Percentiles rank a stretch among this genome's conserved stretches.
Evolutionary conservation across 306 rosid genomes (phyloP).

Genomic region (Vigna nakashimae): DNA sequence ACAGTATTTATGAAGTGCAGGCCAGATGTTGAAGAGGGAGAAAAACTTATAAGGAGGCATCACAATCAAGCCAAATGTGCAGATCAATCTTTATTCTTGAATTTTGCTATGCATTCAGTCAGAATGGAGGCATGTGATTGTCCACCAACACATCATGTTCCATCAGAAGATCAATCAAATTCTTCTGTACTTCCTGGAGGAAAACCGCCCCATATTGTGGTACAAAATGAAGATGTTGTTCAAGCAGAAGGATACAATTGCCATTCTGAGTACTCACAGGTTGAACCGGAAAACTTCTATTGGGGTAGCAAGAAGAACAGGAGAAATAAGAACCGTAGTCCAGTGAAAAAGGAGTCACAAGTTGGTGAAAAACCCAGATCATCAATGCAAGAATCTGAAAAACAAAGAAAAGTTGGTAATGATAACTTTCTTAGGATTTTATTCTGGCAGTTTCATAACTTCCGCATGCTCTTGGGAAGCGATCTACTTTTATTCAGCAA

Average conservation of each 20-base stretch:
- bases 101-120: slow-evolving; percentile 98
- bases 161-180: slow-evolving; percentile 65
- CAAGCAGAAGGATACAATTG: slow-evolving; percentile 61
- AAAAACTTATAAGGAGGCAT: slow-evolving; percentile 86
- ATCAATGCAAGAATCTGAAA: slow-evolving; percentile 83
- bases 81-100: slow-evolving; percentile 85
- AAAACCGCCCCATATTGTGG: slow-evolving; percentile 64
- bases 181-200: slow-evolving; percentile 80
- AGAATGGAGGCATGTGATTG: slow-evolving; percentile 99
- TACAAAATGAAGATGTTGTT: slow-evolving; percentile 60
- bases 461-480: slow-evolving; percentile 96
- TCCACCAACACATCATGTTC: slow-evolving; percentile 75
- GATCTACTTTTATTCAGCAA: slow-evolving; percentile 92
- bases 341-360: slow-evolving; percentile 75
- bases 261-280: slow-evolving; percentile 64
- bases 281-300: slow-evolving; percentile 59
- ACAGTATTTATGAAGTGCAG: slow-evolving; percentile 57
- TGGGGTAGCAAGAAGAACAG: slow-evolving; percentile 75
- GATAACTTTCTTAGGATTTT: slow-evolving; percentile 81
- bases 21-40: slow-evolving; percentile 95
- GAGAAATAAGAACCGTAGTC: slow-evolving; percentile 60
- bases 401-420: slow-evolving; percentile 73
- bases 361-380: slow-evolving; percentile 79
- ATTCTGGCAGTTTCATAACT: slow-evolving; percentile 98
- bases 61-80: slow-evolving; percentile 83